Conservation (phyloP, 73 alveolate genomes). For the Paramecium biaurelia region DNA sequence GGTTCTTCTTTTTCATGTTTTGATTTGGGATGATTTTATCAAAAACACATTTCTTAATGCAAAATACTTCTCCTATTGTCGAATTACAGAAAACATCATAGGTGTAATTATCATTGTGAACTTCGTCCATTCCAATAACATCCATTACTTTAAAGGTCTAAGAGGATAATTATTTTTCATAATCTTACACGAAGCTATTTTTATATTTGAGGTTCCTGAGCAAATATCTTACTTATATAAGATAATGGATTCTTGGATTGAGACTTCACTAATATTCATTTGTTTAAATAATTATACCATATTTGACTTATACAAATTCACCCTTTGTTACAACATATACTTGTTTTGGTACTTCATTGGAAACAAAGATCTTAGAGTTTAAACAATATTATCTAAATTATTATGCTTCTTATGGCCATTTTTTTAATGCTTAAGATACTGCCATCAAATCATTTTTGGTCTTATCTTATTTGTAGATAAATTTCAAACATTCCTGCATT, state of each 20-base stretch:
- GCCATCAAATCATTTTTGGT: neutral
- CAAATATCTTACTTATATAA: constrained; percentile 22
- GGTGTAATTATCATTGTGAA: neutral
- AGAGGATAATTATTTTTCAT: neutral
- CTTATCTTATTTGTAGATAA: neutral
- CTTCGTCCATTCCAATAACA: constrained; percentile 8
- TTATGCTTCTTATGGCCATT: constrained; percentile 32
- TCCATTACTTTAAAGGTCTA: neutral
- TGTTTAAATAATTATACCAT: neutral
- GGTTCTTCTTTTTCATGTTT: constrained; percentile 17
- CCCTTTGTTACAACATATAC: constrained; percentile 47
- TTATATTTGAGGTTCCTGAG: neutral
- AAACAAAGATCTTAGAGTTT: constrained; percentile 7
- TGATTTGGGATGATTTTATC: neutral
- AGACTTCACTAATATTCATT: neutral
- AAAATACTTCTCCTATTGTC: constrained; percentile 35
- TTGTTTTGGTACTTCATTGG: constrained; percentile 6
- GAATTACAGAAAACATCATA: constrained; percentile 32
- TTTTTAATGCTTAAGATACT: constrained; percentile 1
- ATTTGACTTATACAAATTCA: neutral
- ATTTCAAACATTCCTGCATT: constrained; percentile 14
- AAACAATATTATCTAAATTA: constrained; percentile 28
- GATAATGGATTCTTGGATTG: constrained; percentile 11
- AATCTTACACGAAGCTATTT: neutral
- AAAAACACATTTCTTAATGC: constrained; percentile 15